Evolutionary conservation across 495 filamentous ascomycete genomes (phyloP).

Genomic region (Penicillium simplicissimum): DNA sequence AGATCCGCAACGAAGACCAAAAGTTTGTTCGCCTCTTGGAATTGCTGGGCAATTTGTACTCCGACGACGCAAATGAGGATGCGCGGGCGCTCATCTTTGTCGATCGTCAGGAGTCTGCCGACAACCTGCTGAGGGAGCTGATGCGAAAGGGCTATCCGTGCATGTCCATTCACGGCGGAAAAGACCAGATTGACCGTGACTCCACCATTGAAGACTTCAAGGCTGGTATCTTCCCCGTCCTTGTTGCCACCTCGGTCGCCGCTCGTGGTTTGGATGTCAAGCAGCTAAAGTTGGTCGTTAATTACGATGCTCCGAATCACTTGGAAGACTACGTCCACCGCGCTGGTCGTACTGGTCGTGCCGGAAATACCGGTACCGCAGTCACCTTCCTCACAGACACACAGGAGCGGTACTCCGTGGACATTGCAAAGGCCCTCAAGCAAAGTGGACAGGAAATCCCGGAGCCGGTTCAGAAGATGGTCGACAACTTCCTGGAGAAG

Average conservation of each 20-base stretch:
- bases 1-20: conserved; percentile 77
- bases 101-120: conserved; percentile 91
- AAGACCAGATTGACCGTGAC: conserved; percentile 93
- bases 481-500: conserved; percentile 75
- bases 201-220: conserved; percentile 96
- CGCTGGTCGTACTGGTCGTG: conserved; percentile 89
- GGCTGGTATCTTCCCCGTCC: conserved; percentile 79
- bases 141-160: conserved; percentile 89
- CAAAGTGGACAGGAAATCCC: conserved; percentile 85
- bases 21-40: conserved; percentile 87
- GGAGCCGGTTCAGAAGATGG: conserved; percentile 64
- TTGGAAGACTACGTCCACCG: conserved; percentile 98
- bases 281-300: conserved; percentile 93
- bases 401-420: conserved; percentile 85
- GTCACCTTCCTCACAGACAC: conserved; percentile 92
- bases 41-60: conserved; percentile 83
- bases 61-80: conserved; percentile 76
- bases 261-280: conserved; percentile 96
- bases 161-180: conserved; percentile 95
- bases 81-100: conserved; percentile 90
- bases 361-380: conserved; percentile 91
- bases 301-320: conserved; percentile 96
- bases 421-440: conserved; percentile 90
- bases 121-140: conserved; percentile 76
- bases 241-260: conserved; percentile 95